Base-by-base conservation (phyloP, 2,329 filamentous ascomycete species). In the Fragosphaeria purpurea region DNA sequence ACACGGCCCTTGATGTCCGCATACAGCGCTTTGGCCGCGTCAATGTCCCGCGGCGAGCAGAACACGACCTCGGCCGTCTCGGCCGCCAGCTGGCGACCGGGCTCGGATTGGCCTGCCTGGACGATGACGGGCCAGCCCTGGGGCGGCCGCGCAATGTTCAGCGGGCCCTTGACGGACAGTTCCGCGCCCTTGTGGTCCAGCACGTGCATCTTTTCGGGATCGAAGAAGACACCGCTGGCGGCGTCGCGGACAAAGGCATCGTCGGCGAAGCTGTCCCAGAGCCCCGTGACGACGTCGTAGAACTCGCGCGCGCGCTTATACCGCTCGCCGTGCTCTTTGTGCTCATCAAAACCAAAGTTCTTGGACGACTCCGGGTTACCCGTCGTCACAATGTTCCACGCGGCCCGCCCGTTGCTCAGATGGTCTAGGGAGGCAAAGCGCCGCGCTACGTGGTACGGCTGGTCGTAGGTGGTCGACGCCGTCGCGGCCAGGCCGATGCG, bases 91-190 rank as follows among this genome's bases (percentile, higher is more conserved):
- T 53, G 52, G 6, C 48, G 50, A 5, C 57, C 56, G 0, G 57
- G 55, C 42, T 53, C 47, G 1, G 57, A 58, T 35, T 53, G 56
- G 11, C 55, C 55, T 4, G 57, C 55, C 42, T 58, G 55, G n/a
- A 59, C 53, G 43, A 58, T 52, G 1, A 59, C 50, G 3, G 56
- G 57, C 30, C 56, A 57, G 6, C 49, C 44, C 41, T 51, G 49
- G n/a, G 44, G 38, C 10, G 49, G 49, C 6, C 44, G 39, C 4
- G 44, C 49, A 32, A 47, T 51, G 41, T 47, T 51, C 4, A 47
- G 35, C 30, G 49, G 31, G 61, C 63, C 53, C 67, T 63, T 77
- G 65, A 2, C 49, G 6, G 42, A 13, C 13, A 50, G 44, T 11
- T 50, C 48, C 7, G 50, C 47, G 8, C 51, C 47, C n/a, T 48